These are phyloP conservation scores for Neurospora sp. DNA, from an alignment of 2,329 filamentous ascomycete genomes.

Conservation along the genomic window DNA sequence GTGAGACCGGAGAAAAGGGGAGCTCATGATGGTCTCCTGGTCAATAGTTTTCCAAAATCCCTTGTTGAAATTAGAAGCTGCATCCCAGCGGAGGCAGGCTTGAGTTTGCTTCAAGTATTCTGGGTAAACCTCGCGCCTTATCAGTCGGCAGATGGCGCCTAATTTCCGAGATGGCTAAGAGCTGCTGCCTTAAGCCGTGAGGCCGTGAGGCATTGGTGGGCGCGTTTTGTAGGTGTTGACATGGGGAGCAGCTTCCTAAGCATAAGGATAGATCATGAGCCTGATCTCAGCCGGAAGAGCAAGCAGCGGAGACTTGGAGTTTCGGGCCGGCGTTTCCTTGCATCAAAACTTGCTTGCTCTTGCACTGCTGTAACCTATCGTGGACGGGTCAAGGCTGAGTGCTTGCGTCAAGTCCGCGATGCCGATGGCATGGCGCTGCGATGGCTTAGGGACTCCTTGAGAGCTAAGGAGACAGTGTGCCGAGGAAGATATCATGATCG, in stretches of 20 bases:
- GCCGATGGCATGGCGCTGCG: neutral
- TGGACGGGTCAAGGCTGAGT: neutral
- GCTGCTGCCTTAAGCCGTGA: neutral
- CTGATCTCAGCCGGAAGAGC: neutral
- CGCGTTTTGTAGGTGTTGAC: neutral
- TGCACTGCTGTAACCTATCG: neutral
- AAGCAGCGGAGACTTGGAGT: neutral
- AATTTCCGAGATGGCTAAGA: neutral
- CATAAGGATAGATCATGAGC: neutral
- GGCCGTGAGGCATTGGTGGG: neutral
- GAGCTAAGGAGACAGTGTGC: neutral
- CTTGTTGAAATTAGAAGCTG: rapidly evolving
- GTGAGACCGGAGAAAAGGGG: neutral
- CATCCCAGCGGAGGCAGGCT: neutral
- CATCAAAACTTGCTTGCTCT: neutral
- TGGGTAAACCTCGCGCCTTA: neutral
- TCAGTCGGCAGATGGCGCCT: neutral
- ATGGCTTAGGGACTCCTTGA: neutral
- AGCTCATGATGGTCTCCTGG: neutral
- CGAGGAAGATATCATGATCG: neutral
- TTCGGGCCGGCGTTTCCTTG: neutral
- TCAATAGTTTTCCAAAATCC: neutral
- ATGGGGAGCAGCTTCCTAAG: neutral
- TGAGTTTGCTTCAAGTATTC: neutral
- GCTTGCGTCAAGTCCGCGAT: neutral